These are phyloP conservation scores for Phytopythium aichiense DNA, from an alignment of 352 stramenopile species.

Conservation along the genomic window DNA sequence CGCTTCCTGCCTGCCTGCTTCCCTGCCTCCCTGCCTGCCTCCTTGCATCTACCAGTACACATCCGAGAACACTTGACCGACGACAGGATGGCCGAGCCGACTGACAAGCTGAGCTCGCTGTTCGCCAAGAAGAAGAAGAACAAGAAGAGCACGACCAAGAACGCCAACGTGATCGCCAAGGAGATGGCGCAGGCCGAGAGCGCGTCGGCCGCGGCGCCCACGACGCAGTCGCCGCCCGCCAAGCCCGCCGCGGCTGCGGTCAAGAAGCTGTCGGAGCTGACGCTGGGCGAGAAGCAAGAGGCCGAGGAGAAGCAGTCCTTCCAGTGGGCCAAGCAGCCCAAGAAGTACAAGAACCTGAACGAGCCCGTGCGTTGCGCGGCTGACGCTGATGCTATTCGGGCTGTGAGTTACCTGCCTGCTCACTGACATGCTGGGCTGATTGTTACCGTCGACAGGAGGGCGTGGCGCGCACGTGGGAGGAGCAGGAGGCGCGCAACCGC, in stretches of 20 bases:
- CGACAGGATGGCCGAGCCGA: conserved; percentile 32
- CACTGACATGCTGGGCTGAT: not conserved
- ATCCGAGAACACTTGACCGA: not conserved
- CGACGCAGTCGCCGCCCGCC: conserved; percentile 16
- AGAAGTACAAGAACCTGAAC: conserved; percentile 73
- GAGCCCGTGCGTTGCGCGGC: conserved; percentile 25
- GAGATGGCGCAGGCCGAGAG: conserved; percentile 23
- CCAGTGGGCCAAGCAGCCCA: conserved; percentile 82
- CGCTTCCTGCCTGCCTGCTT: too few relatives aligned
- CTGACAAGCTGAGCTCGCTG: conserved; percentile 76
- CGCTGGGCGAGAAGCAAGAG: conserved; percentile 44
- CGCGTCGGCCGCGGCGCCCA: conserved; percentile 12
- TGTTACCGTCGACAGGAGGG: conserved; percentile 23
- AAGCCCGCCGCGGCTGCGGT: conserved; percentile 13
- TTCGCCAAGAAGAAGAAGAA: conserved; percentile 87
- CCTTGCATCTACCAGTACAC: too few relatives aligned
- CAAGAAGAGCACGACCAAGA: conserved; percentile 69
- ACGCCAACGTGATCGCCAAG: conserved; percentile 77
- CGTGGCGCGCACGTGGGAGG: conserved; percentile 61
- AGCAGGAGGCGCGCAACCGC: conserved; percentile 73
- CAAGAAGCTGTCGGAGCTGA: conserved; percentile 66
- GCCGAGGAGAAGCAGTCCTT: conserved; percentile 47
- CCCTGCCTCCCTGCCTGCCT: not conserved
- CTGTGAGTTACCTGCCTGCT: not conserved
- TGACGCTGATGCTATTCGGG: not conserved